Conservation (phyloP, 345 rosid species). For the Boechera divaricarpa region DNA sequence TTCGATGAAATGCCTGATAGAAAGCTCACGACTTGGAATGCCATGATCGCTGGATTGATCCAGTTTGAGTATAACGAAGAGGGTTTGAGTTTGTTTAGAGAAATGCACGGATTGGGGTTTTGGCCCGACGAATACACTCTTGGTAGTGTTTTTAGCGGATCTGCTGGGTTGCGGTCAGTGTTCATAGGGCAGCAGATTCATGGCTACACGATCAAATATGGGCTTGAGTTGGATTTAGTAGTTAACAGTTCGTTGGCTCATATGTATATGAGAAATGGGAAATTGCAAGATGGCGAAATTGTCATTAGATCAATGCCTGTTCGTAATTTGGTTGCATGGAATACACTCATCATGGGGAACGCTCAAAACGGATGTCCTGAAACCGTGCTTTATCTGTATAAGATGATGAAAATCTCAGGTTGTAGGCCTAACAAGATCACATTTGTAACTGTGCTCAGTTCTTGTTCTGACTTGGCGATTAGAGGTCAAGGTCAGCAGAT, state of each 20-base stretch:
- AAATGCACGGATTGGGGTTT: constrained; percentile 61
- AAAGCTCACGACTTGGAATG: constrained; percentile 76
- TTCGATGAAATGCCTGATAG: constrained; percentile 70
- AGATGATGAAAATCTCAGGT: constrained; percentile 64
- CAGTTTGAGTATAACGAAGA: constrained; percentile 66
- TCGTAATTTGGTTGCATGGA: constrained; percentile 68
- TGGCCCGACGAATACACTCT: constrained; percentile 64
- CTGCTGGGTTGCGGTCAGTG: constrained; percentile 58
- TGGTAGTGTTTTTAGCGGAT: constrained; percentile 71
- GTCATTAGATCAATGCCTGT: constrained; percentile 60
- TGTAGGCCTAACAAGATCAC: constrained; percentile 68
- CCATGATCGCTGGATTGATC: constrained; percentile 58
- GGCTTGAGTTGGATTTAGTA: constrained; percentile 56
- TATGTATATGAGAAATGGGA: constrained; percentile 74
- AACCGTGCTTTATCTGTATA: constrained; percentile 55
- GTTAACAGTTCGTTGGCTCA: constrained; percentile 74
- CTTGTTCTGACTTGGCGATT: constrained; percentile 73
- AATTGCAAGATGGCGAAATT: constrained; percentile 62
- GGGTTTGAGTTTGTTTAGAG: constrained; percentile 57
- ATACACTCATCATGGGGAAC: constrained; percentile 68
- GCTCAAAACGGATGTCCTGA: constrained; percentile 67
- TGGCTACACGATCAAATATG: constrained; percentile 55
- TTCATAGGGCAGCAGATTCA: constrained; percentile 65
- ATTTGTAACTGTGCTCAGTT: constrained; percentile 69
- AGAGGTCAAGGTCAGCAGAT: constrained; percentile 80